Evolutionary conservation across 371 early-diverging fungal genomes (phyloP).

Genomic region (Neoconidiobolus thromboides): DNA sequence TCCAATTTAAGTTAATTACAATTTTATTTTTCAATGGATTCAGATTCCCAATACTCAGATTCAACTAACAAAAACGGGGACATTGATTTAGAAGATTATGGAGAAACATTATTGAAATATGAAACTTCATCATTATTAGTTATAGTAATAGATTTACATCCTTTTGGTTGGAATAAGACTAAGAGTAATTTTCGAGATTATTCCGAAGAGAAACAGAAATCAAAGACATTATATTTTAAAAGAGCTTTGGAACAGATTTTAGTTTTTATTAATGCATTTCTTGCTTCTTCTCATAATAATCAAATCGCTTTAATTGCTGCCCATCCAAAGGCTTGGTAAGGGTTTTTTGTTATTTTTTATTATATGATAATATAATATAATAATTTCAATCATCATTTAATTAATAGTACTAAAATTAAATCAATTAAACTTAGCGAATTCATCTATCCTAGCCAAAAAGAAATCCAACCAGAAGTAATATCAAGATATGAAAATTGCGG

Average conservation of each 20-base stretch:
- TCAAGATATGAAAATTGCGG: neutral
- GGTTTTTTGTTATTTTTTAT: neutral
- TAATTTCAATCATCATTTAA: neutral
- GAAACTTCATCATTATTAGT: neutral
- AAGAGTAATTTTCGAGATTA: neutral
- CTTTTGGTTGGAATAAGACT: neutral
- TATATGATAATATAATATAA: neutral
- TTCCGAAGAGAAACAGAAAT: neutral
- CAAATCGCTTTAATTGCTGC: neutral
- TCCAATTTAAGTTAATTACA: too few relatives aligned
- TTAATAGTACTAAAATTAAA: neutral
- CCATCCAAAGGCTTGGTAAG: constrained; percentile 3
- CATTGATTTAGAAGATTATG: too few relatives aligned
- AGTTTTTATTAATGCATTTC: constrained; percentile 1
- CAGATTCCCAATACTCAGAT: too few relatives aligned
- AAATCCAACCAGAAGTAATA: neutral
- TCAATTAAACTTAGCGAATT: neutral
- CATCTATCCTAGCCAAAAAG: neutral
- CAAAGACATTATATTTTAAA: neutral
- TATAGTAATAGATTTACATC: constrained; percentile 5
- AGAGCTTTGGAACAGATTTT: constrained; percentile 1
- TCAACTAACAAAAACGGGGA: too few relatives aligned
- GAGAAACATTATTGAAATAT: too few relatives aligned
- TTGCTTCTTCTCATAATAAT: neutral
- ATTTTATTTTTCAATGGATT: too few relatives aligned